Base-by-base conservation (phyloP, 345 rosid species). In the Heritiera littoralis region DNA sequence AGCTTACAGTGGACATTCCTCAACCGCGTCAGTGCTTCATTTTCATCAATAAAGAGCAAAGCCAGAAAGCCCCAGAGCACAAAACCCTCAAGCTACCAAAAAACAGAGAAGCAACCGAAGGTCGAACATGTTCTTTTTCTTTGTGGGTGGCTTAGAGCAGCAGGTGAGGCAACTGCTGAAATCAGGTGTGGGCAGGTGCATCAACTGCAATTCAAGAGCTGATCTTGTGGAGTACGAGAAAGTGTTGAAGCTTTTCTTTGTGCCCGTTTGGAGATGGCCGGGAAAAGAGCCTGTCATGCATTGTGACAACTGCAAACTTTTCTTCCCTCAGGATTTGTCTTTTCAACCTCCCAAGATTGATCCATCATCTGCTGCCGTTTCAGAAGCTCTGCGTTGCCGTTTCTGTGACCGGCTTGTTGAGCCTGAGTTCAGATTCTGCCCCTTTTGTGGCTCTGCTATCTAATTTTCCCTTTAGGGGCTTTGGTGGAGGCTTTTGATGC, bases 201-300 rank as follows among this genome's bases (percentile, higher is more conserved):
- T 93, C 28, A 81, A 79, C 71, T 93, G 99, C 76, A 87, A 90
- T 4, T 93, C 97, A 12, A 80, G 67, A 54, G 97, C 97, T 23
- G 98, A 95, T 84, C 92, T 93, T 35, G 97, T 95, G 4, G 91
- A 93, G 0, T 93, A 88, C 88, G 98, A 95, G 49, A 93, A 93
- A 64, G 96, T 92, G 9, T 83, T 95, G 69, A 95, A 93, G 85
- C 77, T 87, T 11, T 95, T 95, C 89, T 95, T 95, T 77, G 83
- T 95, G 73, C 94, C 98, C 10, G 92, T 90, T 51, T 93, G 98
- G 97, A 91, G 82, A 79, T 93, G 98, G 96, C 96, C 94, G 0
- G 97, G 86, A 0, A 89, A 91, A 76, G 91, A 91, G 0, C 92
- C 89, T 32, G 78, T 88, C 18, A 43, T 92, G 80, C 77, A 87